A percentile compares a stretch with the other conserved stretches of the same genome.
phyloP scores from a whole-genome alignment of 2,329 filamentous ascomycete genomes.

The Coniochaeta prunicola region DNA sequence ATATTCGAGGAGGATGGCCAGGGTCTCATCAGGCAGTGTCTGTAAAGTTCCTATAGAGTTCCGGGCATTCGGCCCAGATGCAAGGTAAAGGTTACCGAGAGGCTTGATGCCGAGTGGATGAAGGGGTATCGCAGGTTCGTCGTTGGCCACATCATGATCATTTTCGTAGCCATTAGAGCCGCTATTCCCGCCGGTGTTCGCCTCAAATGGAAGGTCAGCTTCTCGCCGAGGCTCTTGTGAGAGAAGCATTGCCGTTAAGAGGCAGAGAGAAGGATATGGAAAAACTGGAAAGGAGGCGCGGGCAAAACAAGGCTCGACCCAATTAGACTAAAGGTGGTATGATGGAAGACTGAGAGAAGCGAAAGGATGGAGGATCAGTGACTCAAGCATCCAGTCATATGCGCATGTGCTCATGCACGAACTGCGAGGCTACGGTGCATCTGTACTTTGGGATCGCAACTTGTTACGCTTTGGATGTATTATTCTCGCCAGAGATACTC shows the following conservation, averaged over 20 bases:
- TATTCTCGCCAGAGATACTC: background rate
- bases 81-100: slow-evolving; percentile 72
- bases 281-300: background rate
- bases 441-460: background rate
- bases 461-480: background rate
- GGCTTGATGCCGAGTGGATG: slow-evolving; percentile 85
- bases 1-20: slow-evolving; percentile 68
- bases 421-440: background rate
- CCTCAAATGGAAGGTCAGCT: background rate
- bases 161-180: background rate
- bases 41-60: slow-evolving; percentile 57
- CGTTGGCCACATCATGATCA: slow-evolving; percentile 5
- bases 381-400: background rate
- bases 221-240: background rate
- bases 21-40: slow-evolving; percentile 70
- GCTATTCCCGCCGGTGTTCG: background rate
- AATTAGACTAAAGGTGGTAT: background rate
- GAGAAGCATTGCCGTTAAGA: background rate
- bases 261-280: background rate
- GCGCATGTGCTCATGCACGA: background rate
- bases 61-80: slow-evolving; percentile 59
- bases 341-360: background rate
- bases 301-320: background rate
- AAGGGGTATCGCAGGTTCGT: slow-evolving; percentile 47
- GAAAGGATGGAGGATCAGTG: background rate